Evolutionary conservation across 495 filamentous ascomycete species (phyloP), one percentile per base, ranked within the genome.

Genomic region (Podospora fimiseda): DNA sequence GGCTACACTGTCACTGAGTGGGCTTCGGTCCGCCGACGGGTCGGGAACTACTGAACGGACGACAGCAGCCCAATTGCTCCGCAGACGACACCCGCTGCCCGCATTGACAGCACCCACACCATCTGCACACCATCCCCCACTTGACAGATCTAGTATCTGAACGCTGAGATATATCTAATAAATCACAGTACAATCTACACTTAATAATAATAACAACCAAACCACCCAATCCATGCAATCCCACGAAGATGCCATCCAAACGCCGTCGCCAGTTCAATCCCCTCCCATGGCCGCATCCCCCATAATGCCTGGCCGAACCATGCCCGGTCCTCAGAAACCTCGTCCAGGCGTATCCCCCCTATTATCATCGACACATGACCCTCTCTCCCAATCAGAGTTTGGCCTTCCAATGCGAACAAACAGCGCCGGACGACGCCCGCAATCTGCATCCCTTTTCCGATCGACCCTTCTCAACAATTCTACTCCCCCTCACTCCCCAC

Each of bases 371-470:
- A 15, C 44, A 24, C 21, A 9, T 9, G 44, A 65, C 36, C 56
- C 63, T 8, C 64, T 72, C 39, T 64, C 68, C 45, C 64, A 68
- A 27, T 70, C 74, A 61, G 71, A 70, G 27, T 42, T 75, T 16
- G 74, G 72, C 36, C 68, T 82, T 38, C 72, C 73, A 50, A 66
- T 78, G 41, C 72, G 72, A 43, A 76, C 79, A 36, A 58, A 53
- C 63, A 60, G 53, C 16, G 58, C 36, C 44, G 63, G 78, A 38
- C 69, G 67, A 30, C 73, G 77, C 51, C 74, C 81, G 6, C 82
- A 82, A 58, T 63, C 84, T 62, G 70, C 81, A 59, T 72, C 78
- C 57, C 68, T 84, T 64, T 76, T 83, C 69, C 69, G 81, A 65
- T 71, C 77, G 1, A 79, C 77, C 43, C 66, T 80, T 11, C 44